Evolutionary conservation across 1,284 basidiomycete species (phyloP).

Genomic region (Cutaneotrichosporon sp.): DNA sequence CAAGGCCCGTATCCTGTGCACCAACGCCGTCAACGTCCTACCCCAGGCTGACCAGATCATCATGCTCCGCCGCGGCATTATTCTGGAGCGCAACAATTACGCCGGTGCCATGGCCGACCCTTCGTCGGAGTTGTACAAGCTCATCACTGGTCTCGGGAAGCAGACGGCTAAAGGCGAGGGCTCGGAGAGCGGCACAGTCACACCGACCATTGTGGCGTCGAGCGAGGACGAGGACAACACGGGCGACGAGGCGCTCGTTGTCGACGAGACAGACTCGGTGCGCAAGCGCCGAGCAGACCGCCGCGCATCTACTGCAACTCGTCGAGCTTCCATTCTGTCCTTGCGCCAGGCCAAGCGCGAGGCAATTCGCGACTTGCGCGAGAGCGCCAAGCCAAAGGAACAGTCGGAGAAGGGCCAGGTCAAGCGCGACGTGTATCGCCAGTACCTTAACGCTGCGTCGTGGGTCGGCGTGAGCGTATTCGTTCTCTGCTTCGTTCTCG

Average conservation of each 20-base stretch:
- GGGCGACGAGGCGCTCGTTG: slow-evolving; percentile 27
- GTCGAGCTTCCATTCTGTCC: slow-evolving; percentile 44
- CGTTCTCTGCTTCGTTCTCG: slow-evolving; percentile 56
- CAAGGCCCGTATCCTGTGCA: slow-evolving; percentile 83
- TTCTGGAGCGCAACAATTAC: slow-evolving; percentile 74
- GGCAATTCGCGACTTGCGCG: slow-evolving; percentile 47
- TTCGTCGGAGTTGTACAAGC: slow-evolving; percentile 67
- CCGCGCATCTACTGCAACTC: slow-evolving; percentile 33
- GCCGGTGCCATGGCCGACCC: slow-evolving; percentile 59
- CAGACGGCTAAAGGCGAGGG: slow-evolving; percentile 40
- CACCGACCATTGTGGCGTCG: slow-evolving; percentile 34
- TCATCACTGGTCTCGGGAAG: slow-evolving; percentile 59
- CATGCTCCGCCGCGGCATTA: slow-evolving; percentile 76
- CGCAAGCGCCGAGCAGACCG: slow-evolving; percentile 32
- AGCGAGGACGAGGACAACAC: slow-evolving; percentile 33
- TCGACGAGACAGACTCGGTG: slow-evolving; percentile 31
- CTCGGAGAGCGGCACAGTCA: slow-evolving; percentile 52
- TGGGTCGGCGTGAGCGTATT: slow-evolving; percentile 65
- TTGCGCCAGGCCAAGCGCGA: slow-evolving; percentile 45
- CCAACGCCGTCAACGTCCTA: slow-evolving; percentile 77
- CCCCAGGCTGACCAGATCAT: slow-evolving; percentile 72
- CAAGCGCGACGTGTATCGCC: slow-evolving; percentile 67
- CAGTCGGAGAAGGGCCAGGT: slow-evolving; percentile 78
- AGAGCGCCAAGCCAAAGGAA: slow-evolving; percentile 58
- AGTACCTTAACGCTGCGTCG: slow-evolving; percentile 76